phyloP scores from a whole-genome alignment of 257 asterid genomes.

The Fraxinus americana region DNA sequence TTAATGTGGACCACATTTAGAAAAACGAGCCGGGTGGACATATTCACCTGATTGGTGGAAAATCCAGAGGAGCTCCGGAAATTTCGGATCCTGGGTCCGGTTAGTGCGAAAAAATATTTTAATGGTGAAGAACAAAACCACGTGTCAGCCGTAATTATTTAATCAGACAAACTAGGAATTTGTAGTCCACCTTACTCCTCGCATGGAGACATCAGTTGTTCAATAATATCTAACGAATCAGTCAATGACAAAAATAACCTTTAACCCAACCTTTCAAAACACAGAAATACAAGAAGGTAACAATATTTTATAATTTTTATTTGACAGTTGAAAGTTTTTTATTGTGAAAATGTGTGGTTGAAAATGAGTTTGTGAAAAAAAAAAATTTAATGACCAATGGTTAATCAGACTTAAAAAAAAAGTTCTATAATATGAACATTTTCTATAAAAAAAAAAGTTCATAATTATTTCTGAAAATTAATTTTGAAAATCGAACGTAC shows the following conservation, averaged over 20 bases:
- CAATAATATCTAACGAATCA: not conserved
- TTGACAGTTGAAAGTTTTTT: too few species aligned
- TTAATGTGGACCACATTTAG: not conserved
- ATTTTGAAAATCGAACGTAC: too few species aligned
- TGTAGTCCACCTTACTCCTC: slow-evolving; percentile 31
- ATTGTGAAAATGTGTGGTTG: too few species aligned
- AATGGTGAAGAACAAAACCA: slow-evolving; percentile 33
- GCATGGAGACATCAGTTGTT: slow-evolving; percentile 32
- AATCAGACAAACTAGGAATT: slow-evolving; percentile 11
- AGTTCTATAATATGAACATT: too few species aligned
- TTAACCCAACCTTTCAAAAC: not conserved
- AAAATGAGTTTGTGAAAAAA: too few species aligned
- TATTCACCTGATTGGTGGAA: not conserved
- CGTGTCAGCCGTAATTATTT: slow-evolving; percentile 33
- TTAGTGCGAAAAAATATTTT: slow-evolving; percentile 9
- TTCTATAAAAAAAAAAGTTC: too few species aligned
- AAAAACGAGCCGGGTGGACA: not conserved
- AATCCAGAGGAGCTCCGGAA: slow-evolving; percentile 30
- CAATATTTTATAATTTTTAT: too few species aligned
- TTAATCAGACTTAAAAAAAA: too few species aligned
- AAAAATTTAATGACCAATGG: too few species aligned
- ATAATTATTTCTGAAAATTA: too few species aligned
- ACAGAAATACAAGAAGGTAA: too few species aligned
- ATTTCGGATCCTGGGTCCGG: slow-evolving; percentile 54
- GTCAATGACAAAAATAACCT: slow-evolving; percentile 31